These are phyloP conservation scores for Lagerstroemia speciosa DNA, from an alignment of 345 rosid species.

Conservation along the genomic window DNA sequence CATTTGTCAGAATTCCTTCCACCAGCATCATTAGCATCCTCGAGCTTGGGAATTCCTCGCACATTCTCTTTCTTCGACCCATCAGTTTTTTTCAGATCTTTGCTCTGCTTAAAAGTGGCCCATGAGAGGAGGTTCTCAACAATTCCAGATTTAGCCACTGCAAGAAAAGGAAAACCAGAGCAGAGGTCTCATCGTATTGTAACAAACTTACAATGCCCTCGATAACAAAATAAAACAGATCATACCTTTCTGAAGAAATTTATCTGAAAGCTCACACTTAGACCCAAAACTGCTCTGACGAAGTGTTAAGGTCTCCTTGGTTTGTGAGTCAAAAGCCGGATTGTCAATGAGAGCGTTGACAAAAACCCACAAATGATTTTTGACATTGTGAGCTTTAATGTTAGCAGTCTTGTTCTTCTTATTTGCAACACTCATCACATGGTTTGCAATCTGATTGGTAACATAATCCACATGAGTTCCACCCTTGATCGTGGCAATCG, in stretches of 20 bases:
- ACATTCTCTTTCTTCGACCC: slow-evolving; percentile 65
- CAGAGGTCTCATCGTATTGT: not conserved
- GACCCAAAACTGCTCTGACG: slow-evolving; percentile 95
- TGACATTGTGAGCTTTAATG: slow-evolving; percentile 71
- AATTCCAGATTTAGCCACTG: slow-evolving; percentile 80
- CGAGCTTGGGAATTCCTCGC: slow-evolving; percentile 59
- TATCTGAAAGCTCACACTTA: slow-evolving; percentile 79
- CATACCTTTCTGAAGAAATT: slow-evolving; percentile 73
- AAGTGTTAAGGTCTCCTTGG: slow-evolving; percentile 94
- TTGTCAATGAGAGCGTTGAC: slow-evolving; percentile 95
- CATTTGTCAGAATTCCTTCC: slow-evolving; percentile 66
- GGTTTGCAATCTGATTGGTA: slow-evolving; percentile 74
- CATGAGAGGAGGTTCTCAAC: slow-evolving; percentile 74
- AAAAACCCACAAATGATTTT: slow-evolving; percentile 91
- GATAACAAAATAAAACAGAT: not conserved
- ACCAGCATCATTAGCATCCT: slow-evolving; percentile 92
- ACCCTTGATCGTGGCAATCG: slow-evolving; percentile 85
- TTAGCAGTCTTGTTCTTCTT: slow-evolving; percentile 83
- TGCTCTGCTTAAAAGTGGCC: slow-evolving; percentile 81
- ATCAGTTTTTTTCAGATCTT: slow-evolving; percentile 88
- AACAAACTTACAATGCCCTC: not conserved
- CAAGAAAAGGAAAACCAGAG: slow-evolving; percentile 8
- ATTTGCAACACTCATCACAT: slow-evolving; percentile 61
- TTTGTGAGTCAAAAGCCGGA: slow-evolving; percentile 99
- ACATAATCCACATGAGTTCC: slow-evolving; percentile 98